A percentile compares a stretch with the other conserved stretches of the same genome.
Conservation (phyloP, 2,329 filamentous ascomycete genomes). For the Microsporum ferrugineum region DNA sequence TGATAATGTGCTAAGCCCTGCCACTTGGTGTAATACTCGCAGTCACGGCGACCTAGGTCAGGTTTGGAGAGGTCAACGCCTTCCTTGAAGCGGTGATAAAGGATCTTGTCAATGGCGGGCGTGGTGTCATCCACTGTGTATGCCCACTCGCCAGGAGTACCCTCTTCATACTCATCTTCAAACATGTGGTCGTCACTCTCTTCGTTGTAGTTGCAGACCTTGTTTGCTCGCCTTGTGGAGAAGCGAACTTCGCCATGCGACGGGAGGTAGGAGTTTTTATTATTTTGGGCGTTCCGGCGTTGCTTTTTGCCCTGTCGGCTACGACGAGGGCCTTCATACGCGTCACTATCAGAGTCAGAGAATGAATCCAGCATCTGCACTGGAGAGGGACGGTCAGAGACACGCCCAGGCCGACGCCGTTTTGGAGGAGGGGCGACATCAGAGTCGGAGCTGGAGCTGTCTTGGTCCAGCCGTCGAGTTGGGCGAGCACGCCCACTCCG, state of each 20-base stretch:
- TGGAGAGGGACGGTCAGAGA: constrained; percentile 33
- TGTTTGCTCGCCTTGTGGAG: constrained; percentile 74
- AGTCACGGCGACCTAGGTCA: constrained; percentile 50
- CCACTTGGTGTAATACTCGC: constrained; percentile 92
- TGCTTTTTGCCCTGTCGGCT: constrained; percentile 61
- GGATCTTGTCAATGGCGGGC: constrained; percentile 79
- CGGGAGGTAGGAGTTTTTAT: constrained; percentile 51
- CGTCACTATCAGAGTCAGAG: constrained; percentile 56
- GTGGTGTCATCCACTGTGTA: constrained; percentile 58
- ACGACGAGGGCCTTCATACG: constrained; percentile 65
- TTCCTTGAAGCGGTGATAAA: constrained; percentile 72
- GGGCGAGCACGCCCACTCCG: constrained; percentile 65
- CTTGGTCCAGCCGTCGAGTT: constrained; percentile 52
- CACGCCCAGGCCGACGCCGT: constrained; percentile 39
- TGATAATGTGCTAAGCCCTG: constrained; percentile 90
- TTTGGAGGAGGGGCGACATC: constrained; percentile 46
- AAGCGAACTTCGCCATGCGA: constrained; percentile 74
- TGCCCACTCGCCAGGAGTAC: constrained; percentile 59
- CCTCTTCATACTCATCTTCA: constrained; percentile 46
- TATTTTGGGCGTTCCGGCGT: constrained; percentile 56
- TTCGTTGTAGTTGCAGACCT: constrained; percentile 58
- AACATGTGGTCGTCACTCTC: constrained; percentile 50
- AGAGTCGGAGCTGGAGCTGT: constrained; percentile 55
- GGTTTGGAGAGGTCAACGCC: constrained; percentile 39
- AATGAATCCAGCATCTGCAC: constrained; percentile 47